Conservation (phyloP, 805 yeast species). For the Starmerella apicola region DNA sequence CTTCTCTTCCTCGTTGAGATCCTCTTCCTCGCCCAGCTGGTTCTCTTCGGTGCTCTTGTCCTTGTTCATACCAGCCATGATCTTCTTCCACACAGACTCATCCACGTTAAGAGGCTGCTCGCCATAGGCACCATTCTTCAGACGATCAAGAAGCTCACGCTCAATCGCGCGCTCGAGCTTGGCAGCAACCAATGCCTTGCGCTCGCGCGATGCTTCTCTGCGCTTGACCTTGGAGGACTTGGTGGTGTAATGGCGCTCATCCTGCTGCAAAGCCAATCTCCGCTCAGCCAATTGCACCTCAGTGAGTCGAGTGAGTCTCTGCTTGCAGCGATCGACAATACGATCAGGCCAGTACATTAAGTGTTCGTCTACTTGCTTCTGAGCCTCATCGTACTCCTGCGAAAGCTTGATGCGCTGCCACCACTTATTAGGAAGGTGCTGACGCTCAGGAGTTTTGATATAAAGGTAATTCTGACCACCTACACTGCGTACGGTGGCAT, state of each 20-base stretch:
- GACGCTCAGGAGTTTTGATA: constrained; percentile 96
- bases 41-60: constrained; percentile 49
- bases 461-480: constrained; percentile 36
- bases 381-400: constrained; percentile 77
- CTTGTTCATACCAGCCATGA: constrained; percentile 63
- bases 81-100: constrained; percentile 89
- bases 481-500: constrained; percentile 29
- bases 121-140: constrained; percentile 96
- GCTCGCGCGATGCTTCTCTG: constrained; percentile 86
- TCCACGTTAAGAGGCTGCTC: constrained; percentile 96
- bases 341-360: constrained; percentile 88
- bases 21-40: constrained; percentile 35
- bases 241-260: constrained; percentile 84
- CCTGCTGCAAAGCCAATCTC: constrained; percentile 72
- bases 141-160: constrained; percentile 83
- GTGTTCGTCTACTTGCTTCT: constrained; percentile 78
- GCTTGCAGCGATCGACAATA: constrained; percentile 85
- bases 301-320: constrained; percentile 83
- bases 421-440: constrained; percentile 82
- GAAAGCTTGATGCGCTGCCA: constrained; percentile 93
- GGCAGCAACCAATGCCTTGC: constrained; percentile 95
- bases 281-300: constrained; percentile 94
- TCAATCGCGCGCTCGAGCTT: constrained; percentile 93
- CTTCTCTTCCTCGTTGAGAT: constrained; percentile 37
- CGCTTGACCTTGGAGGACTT: constrained; percentile 87